Conservation (phyloP, 805 yeast species). For the Nakazawaea ernobii region DNA sequence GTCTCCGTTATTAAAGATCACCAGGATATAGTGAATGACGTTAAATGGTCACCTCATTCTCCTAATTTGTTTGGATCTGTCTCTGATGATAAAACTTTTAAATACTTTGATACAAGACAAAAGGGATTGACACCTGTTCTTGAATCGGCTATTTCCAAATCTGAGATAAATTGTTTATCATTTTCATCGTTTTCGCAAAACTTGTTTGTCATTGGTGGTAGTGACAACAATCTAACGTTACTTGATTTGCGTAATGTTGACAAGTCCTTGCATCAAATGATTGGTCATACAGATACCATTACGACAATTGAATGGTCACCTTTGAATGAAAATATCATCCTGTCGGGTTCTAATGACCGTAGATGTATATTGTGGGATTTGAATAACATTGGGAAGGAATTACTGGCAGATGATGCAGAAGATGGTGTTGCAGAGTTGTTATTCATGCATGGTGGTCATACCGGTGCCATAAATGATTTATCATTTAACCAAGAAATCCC, state of each 20-base stretch:
- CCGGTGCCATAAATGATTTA: constrained; percentile 69
- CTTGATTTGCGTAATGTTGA: constrained; percentile 47
- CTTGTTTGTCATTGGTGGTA: constrained; percentile 64
- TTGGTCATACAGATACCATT: constrained; percentile 74
- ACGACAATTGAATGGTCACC: constrained; percentile 77
- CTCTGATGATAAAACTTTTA: constrained; percentile 59
- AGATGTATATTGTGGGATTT: constrained; percentile 81
- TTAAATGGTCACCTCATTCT: constrained; percentile 59
- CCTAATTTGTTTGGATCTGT: constrained; percentile 59
- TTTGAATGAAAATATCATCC: constrained; percentile 67
- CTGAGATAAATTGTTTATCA: constrained; percentile 55
- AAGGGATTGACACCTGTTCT: constrained; percentile 18
- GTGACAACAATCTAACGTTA: constrained; percentile 60
- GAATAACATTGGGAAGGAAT: constrained; percentile 75
- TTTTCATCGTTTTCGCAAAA: constrained; percentile 59
- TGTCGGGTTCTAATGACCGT: constrained; percentile 73
- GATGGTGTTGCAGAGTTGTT: constrained; percentile 86
- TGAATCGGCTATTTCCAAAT: constrained; percentile 20
- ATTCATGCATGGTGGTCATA: constrained; percentile 93
- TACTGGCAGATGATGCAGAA: constrained; percentile 79
- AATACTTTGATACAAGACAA: constrained; percentile 48
- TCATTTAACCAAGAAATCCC: constrained; percentile 65
- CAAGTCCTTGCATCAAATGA: constrained; percentile 58
- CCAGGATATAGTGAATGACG: constrained; percentile 65
- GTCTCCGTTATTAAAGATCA: constrained; percentile 32